Conservation (phyloP, 441 rosid genomes). For the Mallotus japonicus region DNA sequence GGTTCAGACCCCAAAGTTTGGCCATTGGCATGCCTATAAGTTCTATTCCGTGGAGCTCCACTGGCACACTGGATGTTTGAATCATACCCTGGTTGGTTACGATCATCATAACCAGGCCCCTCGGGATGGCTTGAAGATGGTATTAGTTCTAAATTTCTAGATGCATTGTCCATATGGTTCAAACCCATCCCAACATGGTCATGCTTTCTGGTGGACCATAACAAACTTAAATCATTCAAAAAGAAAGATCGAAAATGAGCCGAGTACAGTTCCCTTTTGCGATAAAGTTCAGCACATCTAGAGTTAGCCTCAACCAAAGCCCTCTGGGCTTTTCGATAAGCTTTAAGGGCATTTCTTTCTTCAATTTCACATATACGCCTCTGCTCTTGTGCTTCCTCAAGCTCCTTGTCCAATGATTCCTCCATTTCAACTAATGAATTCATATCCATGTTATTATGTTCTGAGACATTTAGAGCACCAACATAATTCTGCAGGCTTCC, state of each 20-base stretch:
- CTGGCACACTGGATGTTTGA: conserved; percentile 30
- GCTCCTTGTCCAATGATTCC: conserved; percentile 82
- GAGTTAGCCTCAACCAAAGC: conserved; percentile 87
- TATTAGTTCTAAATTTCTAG: conserved; percentile 42
- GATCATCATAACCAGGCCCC: conserved; percentile 41
- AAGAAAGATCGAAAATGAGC: conserved; percentile 65
- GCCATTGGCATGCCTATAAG: conserved; percentile 41
- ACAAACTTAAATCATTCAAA: conserved; percentile 52
- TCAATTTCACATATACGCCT: conserved; percentile 79
- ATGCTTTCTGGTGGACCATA: conserved; percentile 49
- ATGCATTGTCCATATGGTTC: conserved; percentile 33
- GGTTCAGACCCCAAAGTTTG: conserved; percentile 71
- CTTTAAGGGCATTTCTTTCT: conserved; percentile 88
- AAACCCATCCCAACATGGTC: conserved; percentile 43
- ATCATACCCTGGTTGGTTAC: conserved; percentile 34
- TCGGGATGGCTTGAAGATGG: conserved; percentile 42
- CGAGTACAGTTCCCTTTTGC: conserved; percentile 72
- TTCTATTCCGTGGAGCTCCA: conserved; percentile 35
- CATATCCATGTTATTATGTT: conserved; percentile 41
- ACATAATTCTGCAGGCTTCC: conserved; percentile 42
- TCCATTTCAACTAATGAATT: conserved; percentile 63
- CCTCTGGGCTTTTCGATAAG: conserved; percentile 83
- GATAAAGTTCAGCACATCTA: conserved; percentile 72
- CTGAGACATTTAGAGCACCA: conserved; percentile 40
- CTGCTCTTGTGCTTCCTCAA: conserved; percentile 80